A percentile compares a stretch with the other conserved stretches of the same genome.
phyloP scores from a whole-genome alignment of 805 yeast genomes.

The Spathaspora boniae region DNA sequence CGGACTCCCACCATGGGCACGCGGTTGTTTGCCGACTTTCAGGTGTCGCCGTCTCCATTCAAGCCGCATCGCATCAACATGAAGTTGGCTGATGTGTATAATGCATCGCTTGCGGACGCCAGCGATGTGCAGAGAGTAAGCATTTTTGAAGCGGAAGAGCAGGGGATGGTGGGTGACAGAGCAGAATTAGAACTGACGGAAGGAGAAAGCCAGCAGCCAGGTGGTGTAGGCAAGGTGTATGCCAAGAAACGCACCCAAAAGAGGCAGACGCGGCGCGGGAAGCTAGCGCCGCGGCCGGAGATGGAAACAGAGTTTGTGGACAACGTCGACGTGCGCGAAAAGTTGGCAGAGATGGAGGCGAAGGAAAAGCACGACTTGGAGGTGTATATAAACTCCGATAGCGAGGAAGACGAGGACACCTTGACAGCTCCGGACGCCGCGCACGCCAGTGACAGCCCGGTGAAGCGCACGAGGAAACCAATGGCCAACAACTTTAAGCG shows the following conservation, averaged over 20 bases:
- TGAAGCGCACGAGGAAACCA: conserved; percentile 24
- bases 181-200: conserved; percentile 11
- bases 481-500: conserved; percentile 50
- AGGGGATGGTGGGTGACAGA: conserved; percentile 9
- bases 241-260: conserved; percentile 44
- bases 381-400: conserved; percentile 19
- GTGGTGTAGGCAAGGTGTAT: conserved; percentile 7
- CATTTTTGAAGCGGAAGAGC: conserved; percentile 5
- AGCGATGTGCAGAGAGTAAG: conserved; percentile 13
- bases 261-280: conserved; percentile 50
- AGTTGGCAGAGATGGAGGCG: conserved; percentile 32
- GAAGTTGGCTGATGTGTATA: conserved; percentile 43
- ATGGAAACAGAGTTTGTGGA: conserved; percentile 26
- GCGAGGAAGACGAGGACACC: conserved; percentile 12
- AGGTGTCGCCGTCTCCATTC: conserved; percentile 46
- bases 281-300: conserved; percentile 38
- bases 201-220: conserved; percentile 10
- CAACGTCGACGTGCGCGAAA: conserved; percentile 41
- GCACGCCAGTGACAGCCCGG: conserved; percentile 2
- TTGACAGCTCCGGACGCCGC: conserved; percentile 4
- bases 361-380: conserved; percentile 17
- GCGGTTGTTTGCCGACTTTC: conserved; percentile 17
- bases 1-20: conserved; percentile 5
- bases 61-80: conserved; percentile 29
- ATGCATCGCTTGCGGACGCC: conserved; percentile 29